Percentiles rank a stretch among this genome's conserved stretches.
Evolutionary conservation across 1,284 basidiomycete species (phyloP).

Genomic region (Fistulinella staudtii): DNA sequence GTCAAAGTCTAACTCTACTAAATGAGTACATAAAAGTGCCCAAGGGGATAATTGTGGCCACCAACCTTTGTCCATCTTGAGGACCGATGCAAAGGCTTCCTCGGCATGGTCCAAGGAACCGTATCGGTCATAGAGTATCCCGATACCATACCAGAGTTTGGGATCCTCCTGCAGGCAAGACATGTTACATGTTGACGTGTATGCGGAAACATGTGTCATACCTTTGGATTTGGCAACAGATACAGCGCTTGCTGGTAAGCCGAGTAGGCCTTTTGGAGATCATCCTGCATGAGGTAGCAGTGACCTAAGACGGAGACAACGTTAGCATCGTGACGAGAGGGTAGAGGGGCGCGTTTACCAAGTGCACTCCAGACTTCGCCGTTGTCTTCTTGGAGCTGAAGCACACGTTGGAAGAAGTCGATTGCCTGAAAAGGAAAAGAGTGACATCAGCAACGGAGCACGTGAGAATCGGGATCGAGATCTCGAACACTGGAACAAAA

Average conservation of each 20-base stretch:
- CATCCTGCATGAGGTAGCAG: conserved; percentile 99
- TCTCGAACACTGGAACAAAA: conserved; percentile 24
- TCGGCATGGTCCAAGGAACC: conserved; percentile 98
- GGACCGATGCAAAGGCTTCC: conserved; percentile 95
- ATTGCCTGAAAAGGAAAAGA: conserved; percentile 65
- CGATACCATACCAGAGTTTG: conserved; percentile 99
- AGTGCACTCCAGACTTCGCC: conserved; percentile 94
- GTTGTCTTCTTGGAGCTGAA: conserved; percentile 86
- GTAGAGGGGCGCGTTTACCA: conserved; percentile 46
- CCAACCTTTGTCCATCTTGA: conserved; percentile 93
- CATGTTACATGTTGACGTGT: conserved; percentile 17
- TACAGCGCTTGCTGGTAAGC: conserved; percentile 99
- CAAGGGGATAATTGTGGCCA: conserved; percentile 6
- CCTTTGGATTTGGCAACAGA: conserved; percentile 93
- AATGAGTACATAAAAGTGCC: conserved; percentile 31
- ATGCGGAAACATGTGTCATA: conserved; percentile 25
- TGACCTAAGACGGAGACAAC: conserved; percentile 57
- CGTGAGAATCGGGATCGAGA: conserved; percentile 39
- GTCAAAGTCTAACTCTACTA: conserved; percentile 80
- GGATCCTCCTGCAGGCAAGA: conserved; percentile 72
- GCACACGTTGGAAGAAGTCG: conserved; percentile 91
- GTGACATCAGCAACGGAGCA: conserved; percentile 32
- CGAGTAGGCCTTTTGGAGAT: conserved; percentile 96
- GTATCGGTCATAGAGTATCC: conserved; percentile 97
- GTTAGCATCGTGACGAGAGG: conserved; percentile 18